Conservation (phyloP, 2,329 filamentous ascomycete genomes). For the Alternaria viburni region DNA sequence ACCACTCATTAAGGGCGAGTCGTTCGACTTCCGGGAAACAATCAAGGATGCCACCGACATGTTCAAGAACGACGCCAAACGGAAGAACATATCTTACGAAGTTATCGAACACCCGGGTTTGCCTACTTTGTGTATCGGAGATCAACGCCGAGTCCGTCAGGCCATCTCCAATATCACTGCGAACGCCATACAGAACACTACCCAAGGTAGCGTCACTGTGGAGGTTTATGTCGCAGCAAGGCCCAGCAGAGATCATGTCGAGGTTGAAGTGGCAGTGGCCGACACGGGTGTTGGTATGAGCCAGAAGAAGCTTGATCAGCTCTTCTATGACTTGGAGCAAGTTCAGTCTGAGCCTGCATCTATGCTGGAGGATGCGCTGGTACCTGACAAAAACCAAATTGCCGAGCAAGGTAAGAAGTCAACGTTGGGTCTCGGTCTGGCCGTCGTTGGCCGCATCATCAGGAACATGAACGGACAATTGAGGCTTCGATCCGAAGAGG, state of each 20-base stretch:
- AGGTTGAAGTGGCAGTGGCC: constrained; percentile 75
- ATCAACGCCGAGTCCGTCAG: constrained; percentile 80
- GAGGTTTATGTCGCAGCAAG: constrained; percentile 66
- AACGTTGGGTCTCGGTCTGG: constrained; percentile 80
- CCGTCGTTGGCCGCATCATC: constrained; percentile 83
- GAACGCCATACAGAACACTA: constrained; percentile 83
- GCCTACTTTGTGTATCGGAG: constrained; percentile 75
- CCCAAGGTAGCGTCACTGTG: constrained; percentile 69
- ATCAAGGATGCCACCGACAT: constrained; percentile 78
- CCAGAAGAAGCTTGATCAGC: constrained; percentile 60
- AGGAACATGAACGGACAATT: constrained; percentile 92
- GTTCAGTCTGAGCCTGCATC: constrained; percentile 54
- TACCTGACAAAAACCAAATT: constrained; percentile 40
- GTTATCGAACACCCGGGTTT: constrained; percentile 71
- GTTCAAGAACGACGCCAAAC: constrained; percentile 74
- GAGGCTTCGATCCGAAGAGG: constrained; percentile 80
- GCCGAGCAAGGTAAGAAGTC: constrained; percentile 47
- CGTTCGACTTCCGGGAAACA: constrained; percentile 74
- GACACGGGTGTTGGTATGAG: constrained; percentile 76
- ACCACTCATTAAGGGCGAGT: constrained; percentile 77
- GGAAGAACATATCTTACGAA: constrained; percentile 76
- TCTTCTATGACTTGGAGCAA: constrained; percentile 70
- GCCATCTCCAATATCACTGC: constrained; percentile 82
- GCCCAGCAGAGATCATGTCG: constrained; percentile 56
- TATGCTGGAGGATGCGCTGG: constrained; percentile 40